Base-by-base conservation (phyloP, 306 rosid genomes). In the Inga oerstediana region DNA sequence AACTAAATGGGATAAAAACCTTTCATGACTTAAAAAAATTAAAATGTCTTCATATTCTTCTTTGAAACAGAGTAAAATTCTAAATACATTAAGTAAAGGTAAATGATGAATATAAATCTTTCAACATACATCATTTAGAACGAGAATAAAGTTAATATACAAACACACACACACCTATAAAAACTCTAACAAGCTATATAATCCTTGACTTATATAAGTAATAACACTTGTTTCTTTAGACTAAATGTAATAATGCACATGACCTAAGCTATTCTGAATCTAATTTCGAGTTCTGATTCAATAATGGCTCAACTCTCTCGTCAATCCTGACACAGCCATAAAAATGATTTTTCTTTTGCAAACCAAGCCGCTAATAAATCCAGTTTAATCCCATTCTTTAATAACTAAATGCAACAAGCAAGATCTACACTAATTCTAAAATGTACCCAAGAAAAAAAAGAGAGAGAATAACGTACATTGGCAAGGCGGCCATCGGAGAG, bases 401-500 rank as follows among this genome's bases (percentile, higher is more conserved):
- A 5, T 19, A 3, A 7, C 10, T 16, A 54, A 54, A 54, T 17
- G 61, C 61, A 54, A 54, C 20, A 16, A 1, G 6, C 59, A 52
- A 4, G 8, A 54, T 11, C 30, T 58, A n/a, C 24, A 58, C 10
- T 8, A 20, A 1, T 7, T 20, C 64, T 7, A 20, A 56, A 20
- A 54, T 0, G 20, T 16, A 7, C n/a, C 35, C 3, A 35, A 4
- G 30, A 7, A 16, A 3, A 13, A 66, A 34, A 15, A 70, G 1
- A 11, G 10, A 9, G 13, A 20, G 4, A 10, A 9, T 4, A 7
- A 81, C 84, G 34, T 87, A 94, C 98, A 79, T 88, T 80, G 85
- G 92, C 94, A 3, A 80, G 85, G 34, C 72, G 90, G 46, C 99
- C 99, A 73, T 96, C 97, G 1, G 52, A 89, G 13, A 96, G 89